Evolutionary conservation across 2,329 filamentous ascomycete species (phyloP).

Genomic region (Calonectria crousiana): DNA sequence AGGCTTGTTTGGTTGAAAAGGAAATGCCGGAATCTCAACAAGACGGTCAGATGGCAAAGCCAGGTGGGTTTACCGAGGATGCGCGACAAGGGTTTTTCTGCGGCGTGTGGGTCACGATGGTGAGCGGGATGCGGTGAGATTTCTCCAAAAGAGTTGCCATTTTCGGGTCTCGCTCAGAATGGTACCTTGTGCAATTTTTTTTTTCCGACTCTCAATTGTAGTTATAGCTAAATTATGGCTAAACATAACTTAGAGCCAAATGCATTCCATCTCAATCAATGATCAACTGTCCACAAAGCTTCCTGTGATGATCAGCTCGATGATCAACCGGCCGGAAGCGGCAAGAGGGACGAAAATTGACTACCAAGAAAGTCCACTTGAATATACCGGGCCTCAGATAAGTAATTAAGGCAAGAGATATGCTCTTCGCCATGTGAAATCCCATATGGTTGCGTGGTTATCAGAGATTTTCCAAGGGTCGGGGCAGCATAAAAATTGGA

Average conservation of each 20-base stretch:
- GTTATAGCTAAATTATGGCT: background rate
- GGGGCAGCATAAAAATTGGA: constrained; percentile 3
- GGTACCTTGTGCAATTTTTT: background rate
- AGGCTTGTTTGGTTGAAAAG: background rate
- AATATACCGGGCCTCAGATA: background rate
- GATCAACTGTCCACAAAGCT: background rate
- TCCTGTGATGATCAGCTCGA: background rate
- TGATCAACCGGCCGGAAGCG: background rate
- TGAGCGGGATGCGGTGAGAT: constrained; percentile 17
- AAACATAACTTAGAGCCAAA: background rate
- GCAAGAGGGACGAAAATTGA: background rate
- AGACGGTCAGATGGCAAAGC: constrained; percentile 3
- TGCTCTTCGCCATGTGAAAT: background rate
- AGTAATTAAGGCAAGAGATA: background rate
- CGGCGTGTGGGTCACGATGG: constrained; percentile 6
- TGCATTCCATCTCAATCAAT: background rate
- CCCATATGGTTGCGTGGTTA: background rate
- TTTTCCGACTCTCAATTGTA: background rate
- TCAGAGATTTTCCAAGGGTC: background rate
- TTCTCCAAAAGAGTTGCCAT: background rate
- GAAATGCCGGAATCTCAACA: background rate
- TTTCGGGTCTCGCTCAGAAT: background rate
- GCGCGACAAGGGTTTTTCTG: constrained; percentile 3
- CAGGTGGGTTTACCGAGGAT: constrained; percentile 10
- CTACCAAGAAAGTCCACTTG: background rate